Conservation (phyloP, 805 yeast species). For the Metschnikowia colocasiae region DNA sequence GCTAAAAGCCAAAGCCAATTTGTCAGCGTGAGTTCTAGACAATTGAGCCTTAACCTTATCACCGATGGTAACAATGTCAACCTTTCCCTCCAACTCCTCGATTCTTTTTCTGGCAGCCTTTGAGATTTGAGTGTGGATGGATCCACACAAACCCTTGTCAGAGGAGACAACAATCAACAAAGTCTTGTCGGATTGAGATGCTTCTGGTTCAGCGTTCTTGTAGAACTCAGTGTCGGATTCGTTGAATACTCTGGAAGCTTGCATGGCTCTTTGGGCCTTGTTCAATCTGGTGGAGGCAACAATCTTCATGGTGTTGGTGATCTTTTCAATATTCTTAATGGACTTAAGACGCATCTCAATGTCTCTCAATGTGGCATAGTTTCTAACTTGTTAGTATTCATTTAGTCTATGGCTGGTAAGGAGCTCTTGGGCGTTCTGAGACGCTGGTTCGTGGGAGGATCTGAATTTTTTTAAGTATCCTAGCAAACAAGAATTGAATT, state of each 20-base stretch:
- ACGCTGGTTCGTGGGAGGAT: not conserved
- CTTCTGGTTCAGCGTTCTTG: conserved; percentile 74
- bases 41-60: conserved; percentile 91
- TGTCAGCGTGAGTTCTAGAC: conserved; percentile 70
- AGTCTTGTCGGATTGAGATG: conserved; percentile 56
- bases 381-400: conserved; percentile 47
- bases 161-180: conserved; percentile 78
- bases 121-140: conserved; percentile 93
- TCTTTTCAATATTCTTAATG: conserved; percentile 97
- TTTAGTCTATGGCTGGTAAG: not conserved
- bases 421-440: not conserved
- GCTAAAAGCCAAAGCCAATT: conserved; percentile 71
- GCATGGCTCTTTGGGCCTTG: conserved; percentile 95
- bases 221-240: conserved; percentile 76
- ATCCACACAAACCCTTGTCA: conserved; percentile 98
- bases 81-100: conserved; percentile 57
- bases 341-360: conserved; percentile 97
- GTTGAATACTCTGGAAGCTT: conserved; percentile 79
- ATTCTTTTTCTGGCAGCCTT: conserved; percentile 76
- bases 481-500: not conserved
- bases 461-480: not conserved
- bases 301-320: conserved; percentile 99
- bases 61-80: conserved; percentile 83
- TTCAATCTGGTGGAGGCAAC: conserved; percentile 96
- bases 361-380: conserved; percentile 97